Evolutionary conservation across 305 asterid species (phyloP), one percentile per base, ranked within the genome.

Genomic region (Rubia peregrina): DNA sequence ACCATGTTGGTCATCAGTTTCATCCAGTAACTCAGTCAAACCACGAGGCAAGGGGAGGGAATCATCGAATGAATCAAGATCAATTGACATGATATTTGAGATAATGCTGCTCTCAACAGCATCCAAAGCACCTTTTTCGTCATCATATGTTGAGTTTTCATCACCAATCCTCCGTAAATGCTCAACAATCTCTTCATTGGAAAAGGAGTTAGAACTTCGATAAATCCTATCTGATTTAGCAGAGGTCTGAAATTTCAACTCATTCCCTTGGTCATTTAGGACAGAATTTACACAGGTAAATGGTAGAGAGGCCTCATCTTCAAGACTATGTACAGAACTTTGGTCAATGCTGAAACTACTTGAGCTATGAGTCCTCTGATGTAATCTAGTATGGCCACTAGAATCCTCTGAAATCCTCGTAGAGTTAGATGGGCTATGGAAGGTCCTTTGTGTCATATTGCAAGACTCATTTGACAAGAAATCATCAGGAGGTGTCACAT

Each of bases 161-260:
- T 80, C 90, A 76, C 77, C 90, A 74, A 91, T 85, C 82, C 98
- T 88, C 44, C 96, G 90, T 74, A 93, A 79, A 83, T 91, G 97
- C 82, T 93, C 92, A 60, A 93, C 95, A 77, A 93, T 91, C 80
- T 93, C 98, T 84, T 93, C 97, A 82, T 88, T 88, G 77, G 97
- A 87, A 81, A 90, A 93, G 64, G 95, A 89, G 79, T 84, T 84
- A 75, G 96, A 89, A 83, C 83, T 79, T 79, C 91, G 88, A 77
- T 89, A 88, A 55, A 91, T 80, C 80, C 90, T 85, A 78, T 89
- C 98, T 44, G 96, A 84, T 80, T 91, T 93, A 76, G 95, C 90
- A 77, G 92, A 83, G 70, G 48, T 85, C 81, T 80, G 99, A 80
- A 91, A 91, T 80, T 83, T 90, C 88, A 77, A 69, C 81, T 91